phyloP scores from a whole-genome alignment of 2,329 filamentous ascomycete genomes.

The Trichoderma koningii region DNA sequence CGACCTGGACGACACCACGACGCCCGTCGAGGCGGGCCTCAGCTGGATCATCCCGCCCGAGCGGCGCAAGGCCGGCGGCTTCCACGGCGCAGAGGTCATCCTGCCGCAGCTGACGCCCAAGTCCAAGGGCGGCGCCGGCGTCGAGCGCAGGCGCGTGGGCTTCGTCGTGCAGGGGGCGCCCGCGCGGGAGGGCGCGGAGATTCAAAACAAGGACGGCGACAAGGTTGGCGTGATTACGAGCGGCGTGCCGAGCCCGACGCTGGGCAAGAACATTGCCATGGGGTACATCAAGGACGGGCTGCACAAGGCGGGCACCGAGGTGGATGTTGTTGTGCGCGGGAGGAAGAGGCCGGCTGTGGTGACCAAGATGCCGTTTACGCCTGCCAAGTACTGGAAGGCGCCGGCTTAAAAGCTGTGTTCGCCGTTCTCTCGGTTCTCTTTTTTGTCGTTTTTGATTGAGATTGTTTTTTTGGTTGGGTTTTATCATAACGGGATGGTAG shows the following conservation, averaged over 20 bases:
- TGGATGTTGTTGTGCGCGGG: conserved; percentile 76
- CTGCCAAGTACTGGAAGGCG: conserved; percentile 67
- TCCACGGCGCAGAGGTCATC: conserved; percentile 81
- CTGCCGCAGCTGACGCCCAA: conserved; percentile 73
- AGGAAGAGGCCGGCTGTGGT: conserved; percentile 74
- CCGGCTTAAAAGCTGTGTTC: conserved; percentile 13
- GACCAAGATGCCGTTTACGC: conserved; percentile 86
- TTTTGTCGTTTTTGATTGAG: neutral
- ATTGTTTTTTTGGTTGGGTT: neutral
- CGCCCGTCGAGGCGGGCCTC: conserved; percentile 59
- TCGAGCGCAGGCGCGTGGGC: conserved; percentile 74
- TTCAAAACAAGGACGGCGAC: conserved; percentile 63
- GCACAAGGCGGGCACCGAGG: conserved; percentile 82
- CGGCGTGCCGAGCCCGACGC: conserved; percentile 82
- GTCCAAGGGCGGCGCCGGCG: conserved; percentile 70
- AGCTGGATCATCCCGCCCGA: conserved; percentile 83
- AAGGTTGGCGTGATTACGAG: conserved; percentile 82
- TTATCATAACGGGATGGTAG: neutral
- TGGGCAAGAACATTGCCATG: conserved; percentile 95
- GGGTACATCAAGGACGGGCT: conserved; percentile 80
- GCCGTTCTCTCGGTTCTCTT: neutral
- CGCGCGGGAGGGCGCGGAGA: conserved; percentile 83
- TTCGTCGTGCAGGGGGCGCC: conserved; percentile 82
- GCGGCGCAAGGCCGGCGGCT: conserved; percentile 67
- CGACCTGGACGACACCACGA: conserved; percentile 79